Base-by-base conservation (phyloP, 2,329 filamentous ascomycete species). In the Trichoderma pleuroti region DNA sequence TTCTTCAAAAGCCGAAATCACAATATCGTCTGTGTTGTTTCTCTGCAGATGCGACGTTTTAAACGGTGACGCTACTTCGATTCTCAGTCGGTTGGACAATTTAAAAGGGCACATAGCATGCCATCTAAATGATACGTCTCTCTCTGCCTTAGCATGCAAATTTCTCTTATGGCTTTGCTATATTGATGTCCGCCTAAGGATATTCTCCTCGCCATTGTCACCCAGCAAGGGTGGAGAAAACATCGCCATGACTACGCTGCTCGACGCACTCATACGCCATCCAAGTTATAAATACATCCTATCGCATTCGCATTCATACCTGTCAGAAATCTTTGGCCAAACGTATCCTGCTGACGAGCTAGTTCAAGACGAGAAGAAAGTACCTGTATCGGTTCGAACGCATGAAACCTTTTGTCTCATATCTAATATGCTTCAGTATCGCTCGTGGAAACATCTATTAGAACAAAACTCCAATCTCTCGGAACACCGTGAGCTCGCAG, bases 351-450 rank as follows among this genome's bases (percentile, higher is more conserved):
- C 24, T 16, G 49, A 54, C 14, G 49, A 26, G 49, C 49, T 54
- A 14, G 49, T 26, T 54, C 49, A 54, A 26, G 49, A 54, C 24
- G 49, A 24, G 49, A 54, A 54, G 24, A 26, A 54, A 54, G 42
- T 49, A 5, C 42, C 42, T 21, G 42, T 49, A 49, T 49, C 42
- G 18, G 26, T 26, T 34, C 52, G 66, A 28, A 68, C 66, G 8
- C 66, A 68, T 52, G 66, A 68, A 56, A 68, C 66, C 9, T 68
- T 68, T 34, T 42, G 52, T 10, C 66, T 68, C 36, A 61, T 68
- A 26, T 59, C 66, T 39, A 68, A 68, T 18, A 68, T 68, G 36
- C 54, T 68, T 16, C 66, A 61, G 2, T 68, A 68, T 32, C 56
- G 66, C 16, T 68, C 66, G 16, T 68, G 66, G 66, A 42, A 42